Conservation (phyloP, 805 yeast genomes). For the Nakazawaea peltata region DNA sequence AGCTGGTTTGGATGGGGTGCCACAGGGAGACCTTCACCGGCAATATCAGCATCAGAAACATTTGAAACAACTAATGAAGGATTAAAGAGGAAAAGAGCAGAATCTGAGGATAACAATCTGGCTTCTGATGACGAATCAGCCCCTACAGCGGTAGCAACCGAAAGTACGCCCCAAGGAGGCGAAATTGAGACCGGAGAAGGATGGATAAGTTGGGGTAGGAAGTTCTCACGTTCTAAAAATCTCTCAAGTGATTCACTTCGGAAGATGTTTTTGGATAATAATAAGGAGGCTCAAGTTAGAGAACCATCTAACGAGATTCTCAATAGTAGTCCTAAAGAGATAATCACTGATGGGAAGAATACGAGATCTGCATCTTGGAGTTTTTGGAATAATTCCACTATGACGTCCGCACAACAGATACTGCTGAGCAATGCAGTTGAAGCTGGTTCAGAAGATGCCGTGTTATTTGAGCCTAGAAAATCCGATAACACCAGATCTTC, state of each 20-base stretch:
- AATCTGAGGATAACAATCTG: too few relatives aligned
- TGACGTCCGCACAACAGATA: conserved; percentile 8
- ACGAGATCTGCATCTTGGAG: conserved; percentile 9
- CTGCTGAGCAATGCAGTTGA: conserved; percentile 3
- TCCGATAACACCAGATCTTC: conserved; percentile 6
- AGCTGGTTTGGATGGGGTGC: too few relatives aligned
- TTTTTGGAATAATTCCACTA: conserved; percentile 5
- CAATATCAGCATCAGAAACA: too few relatives aligned
- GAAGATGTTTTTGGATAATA: conserved; percentile 5
- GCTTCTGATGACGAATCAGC: too few relatives aligned
- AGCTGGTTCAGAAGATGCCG: conserved; percentile 13
- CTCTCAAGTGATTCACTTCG: conserved; percentile 10
- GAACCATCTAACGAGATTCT: conserved; percentile 4
- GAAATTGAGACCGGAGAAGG: too few relatives aligned
- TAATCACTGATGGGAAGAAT: conserved; percentile 4
- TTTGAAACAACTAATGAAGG: too few relatives aligned
- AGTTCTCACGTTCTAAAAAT: conserved; percentile 5
- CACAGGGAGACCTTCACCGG: too few relatives aligned
- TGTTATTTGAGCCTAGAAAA: conserved; percentile 16
- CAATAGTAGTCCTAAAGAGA: conserved; percentile 4
- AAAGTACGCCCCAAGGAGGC: too few relatives aligned
- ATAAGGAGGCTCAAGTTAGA: not conserved
- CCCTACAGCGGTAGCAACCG: too few relatives aligned
- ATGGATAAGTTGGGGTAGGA: conserved; percentile 10
- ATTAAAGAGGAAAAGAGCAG: too few relatives aligned